Conservation (phyloP, 306 rosid species). For the Ormosia emarginata region DNA sequence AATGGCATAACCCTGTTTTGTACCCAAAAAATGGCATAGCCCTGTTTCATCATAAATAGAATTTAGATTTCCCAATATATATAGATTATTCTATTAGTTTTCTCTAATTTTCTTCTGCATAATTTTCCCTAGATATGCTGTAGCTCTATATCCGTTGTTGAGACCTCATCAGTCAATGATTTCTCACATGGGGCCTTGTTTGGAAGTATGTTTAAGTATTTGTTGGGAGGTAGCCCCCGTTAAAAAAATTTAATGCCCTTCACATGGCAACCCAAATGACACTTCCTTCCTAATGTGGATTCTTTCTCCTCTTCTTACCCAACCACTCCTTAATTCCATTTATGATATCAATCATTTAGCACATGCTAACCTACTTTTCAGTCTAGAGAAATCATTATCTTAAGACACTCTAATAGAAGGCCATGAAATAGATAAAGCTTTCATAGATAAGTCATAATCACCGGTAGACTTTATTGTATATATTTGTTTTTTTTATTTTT, state of each 20-base stretch:
- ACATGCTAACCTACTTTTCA: slow-evolving; percentile 22
- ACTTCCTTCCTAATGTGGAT: slow-evolving; percentile 37
- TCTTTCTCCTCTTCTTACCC: slow-evolving; percentile 34
- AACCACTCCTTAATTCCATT: slow-evolving; percentile 28
- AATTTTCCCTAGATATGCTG: slow-evolving; percentile 15
- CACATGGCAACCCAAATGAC: slow-evolving; percentile 87
- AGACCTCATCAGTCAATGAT: slow-evolving; percentile 42
- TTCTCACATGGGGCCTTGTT: slow-evolving; percentile 64
- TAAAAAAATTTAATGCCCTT: slow-evolving; percentile 48
- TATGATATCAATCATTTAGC: slow-evolving; percentile 40
- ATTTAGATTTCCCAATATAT: not conserved
- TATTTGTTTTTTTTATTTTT: no score
- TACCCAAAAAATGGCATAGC: not conserved
- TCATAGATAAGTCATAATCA: slow-evolving; percentile 24
- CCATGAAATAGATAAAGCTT: slow-evolving; percentile 21
- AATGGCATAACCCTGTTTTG: slow-evolving; percentile 15
- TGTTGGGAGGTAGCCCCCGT: slow-evolving; percentile 32
- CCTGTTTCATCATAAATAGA: slow-evolving; percentile 10
- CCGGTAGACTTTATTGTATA: no score
- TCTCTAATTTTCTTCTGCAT: not conserved
- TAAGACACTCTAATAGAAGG: not conserved
- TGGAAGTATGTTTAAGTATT: slow-evolving; percentile 32
- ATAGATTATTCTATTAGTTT: not conserved
- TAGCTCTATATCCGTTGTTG: not conserved
- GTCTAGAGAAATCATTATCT: slow-evolving; percentile 22